Base-by-base conservation (phyloP, 177 flowering plant species). In the Tripterygium wilfordii region DNA sequence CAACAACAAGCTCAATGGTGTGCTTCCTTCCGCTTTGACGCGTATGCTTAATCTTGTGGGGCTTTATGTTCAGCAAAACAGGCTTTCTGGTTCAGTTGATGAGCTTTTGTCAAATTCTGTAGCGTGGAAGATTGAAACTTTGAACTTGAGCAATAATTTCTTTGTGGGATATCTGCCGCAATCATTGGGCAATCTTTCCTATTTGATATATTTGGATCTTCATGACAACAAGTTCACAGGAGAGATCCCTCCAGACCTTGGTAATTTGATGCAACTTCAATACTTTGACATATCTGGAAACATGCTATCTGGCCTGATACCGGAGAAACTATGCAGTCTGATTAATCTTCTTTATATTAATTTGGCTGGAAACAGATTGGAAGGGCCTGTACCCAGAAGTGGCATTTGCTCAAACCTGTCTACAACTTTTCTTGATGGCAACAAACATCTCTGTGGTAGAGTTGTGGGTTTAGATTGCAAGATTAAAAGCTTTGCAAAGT, bases 21-120 rank as follows among this genome's bases (percentile, higher is more conserved):
- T 58, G 54, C 78, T 83, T 18, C 83, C 88, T 38, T 42, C 70
- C 0, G 67, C 82, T 0, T 66, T 83, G 31, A 74, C 95, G 0
- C 29, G 56, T 31, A 65, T 83, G 83, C 72, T 54, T 26, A 75
- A 72, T 54, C 85, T 83, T 10, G 88, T 81, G 6, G 91, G 91
- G 10, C 66, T 86, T 4, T 83, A 71, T 53, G 78, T 74, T 55
- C 88, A 86, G 69, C 65, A 71, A 49, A 83, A 83, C 44, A 59
- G 50, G 47, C 63, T 86, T 10, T 72, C 84, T 5, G 85, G 91
- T 19, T 33, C 42, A 18, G 25, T 81, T 5, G 65, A 69, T 49
- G 48, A 52, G 17, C 74, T 86, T 2, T 64, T 86, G 60, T 53
- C 62, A 2, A 62, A 63, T 44, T 70, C 76, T 5, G 29, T 55